Percentiles rank a stretch among this genome's conserved stretches.
These are phyloP conservation scores for Neophaeococcomyces mojaviensis DNA, from an alignment of 2,329 filamentous ascomycete species.

Conservation along the genomic window DNA sequence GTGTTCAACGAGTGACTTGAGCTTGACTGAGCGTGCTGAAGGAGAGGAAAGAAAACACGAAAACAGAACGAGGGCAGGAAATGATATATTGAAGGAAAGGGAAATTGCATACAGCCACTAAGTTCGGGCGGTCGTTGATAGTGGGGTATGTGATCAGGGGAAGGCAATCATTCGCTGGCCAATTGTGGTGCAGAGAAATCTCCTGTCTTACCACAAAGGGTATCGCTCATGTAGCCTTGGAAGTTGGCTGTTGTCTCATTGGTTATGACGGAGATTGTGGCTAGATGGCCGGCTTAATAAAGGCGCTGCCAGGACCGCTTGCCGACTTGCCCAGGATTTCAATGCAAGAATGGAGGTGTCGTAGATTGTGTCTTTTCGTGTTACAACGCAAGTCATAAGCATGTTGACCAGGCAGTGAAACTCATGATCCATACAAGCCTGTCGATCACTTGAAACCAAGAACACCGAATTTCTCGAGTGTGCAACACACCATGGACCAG, in stretches of 20 bases:
- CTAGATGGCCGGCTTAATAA: neutral
- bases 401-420: no score
- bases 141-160: constrained; percentile 3
- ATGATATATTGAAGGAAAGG: constrained; percentile 7
- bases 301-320: constrained; percentile 1
- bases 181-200: neutral
- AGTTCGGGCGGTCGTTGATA: neutral
- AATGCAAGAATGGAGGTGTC: no score
- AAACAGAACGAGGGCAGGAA: constrained; percentile 1
- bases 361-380: no score
- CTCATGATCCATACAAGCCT: no score
- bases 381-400: no score
- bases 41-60: neutral
- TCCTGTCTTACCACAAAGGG: neutral
- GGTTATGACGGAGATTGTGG: neutral
- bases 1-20: neutral
- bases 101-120: constrained; percentile 7
- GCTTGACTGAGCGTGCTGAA: neutral
- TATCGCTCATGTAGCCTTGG: neutral
- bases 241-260: neutral
- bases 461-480: no score
- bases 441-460: no score
- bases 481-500: no score
- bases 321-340: neutral
- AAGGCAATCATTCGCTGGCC: neutral